Base-by-base conservation (phyloP, 2,329 filamentous ascomycete species). In the Nigrospora osmanthi region DNA sequence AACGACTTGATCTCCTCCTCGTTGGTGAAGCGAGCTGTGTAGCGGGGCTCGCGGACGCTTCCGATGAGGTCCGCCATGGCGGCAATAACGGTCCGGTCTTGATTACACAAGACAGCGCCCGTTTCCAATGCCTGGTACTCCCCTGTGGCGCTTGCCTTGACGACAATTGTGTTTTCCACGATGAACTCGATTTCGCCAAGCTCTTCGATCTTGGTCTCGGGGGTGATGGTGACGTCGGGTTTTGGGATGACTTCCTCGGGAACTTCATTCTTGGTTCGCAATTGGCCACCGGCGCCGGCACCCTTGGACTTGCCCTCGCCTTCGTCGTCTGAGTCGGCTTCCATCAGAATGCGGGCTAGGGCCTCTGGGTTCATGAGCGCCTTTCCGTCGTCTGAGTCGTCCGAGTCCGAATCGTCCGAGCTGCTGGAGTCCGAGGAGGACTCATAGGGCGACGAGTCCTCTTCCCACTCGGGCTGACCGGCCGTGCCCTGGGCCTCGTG, bases 31-130 rank as follows among this genome's bases (percentile, higher is more conserved):
- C 81, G 78, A 11, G 96, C 78, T 1, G 85, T 86, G 67, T 97
- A 98, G 54, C 90, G 72, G 10, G 93, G 93, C 54, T 89, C 83
- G 51, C 89, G 78, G 3, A 96, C 89, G 57, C 87, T 80, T 39
- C 91, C 93, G 32, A 97, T 77, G 6, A 88, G 87, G 57, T 97
- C 91, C 5, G 82, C 76, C n/a, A 97, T 78, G 15, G 79, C 83
- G 19, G 90, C 93, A 44, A 96, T 76, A 28, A 96, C 78, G 16
- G 75, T 78, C 43, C 89, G 77, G 54, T 93, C 79, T 50, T 79
- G 78, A 28, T 82, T 80, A 66, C 89, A 96, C 28, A 98, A 75
- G 4, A 94, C 78, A 0, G 90, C 94, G 30, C 87, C 89, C 6
- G 78, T 76, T 58, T 96, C 89, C 1, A 97, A 76, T 1, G 95